Conservation (phyloP, 2,329 filamentous ascomycete genomes). For the Fusarium multiceps region DNA sequence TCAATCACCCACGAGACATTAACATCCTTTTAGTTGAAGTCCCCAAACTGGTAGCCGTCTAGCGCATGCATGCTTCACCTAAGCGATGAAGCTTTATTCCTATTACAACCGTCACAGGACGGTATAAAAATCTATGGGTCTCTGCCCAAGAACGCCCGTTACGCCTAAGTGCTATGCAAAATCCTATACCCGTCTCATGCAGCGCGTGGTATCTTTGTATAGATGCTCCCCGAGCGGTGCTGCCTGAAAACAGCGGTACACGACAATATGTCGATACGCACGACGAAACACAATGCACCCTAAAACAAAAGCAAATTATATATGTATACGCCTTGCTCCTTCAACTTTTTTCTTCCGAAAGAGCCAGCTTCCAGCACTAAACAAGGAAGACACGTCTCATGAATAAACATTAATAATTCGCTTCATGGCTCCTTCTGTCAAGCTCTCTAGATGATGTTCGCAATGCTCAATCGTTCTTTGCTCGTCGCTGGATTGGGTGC, state of each 20-base stretch:
- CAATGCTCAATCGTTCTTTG: slow-evolving; percentile 55
- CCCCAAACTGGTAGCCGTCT: slow-evolving; percentile 11
- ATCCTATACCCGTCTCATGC: slow-evolving; percentile 31
- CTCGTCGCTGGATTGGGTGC: slow-evolving; percentile 26
- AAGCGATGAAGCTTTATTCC: slow-evolving; percentile 23
- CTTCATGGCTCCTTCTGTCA: slow-evolving; percentile 7
- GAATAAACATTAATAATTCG: slow-evolving; percentile 42
- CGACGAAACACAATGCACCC: slow-evolving; percentile 19
- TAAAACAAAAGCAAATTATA: slow-evolving; percentile 15
- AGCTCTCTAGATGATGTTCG: slow-evolving; percentile 56
- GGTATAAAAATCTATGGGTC: slow-evolving; percentile 32
- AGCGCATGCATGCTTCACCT: slow-evolving; percentile 8
- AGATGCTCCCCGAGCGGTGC: slow-evolving; percentile 7
- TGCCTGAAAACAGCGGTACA: slow-evolving; percentile 18
- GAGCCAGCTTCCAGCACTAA: slow-evolving; percentile 27
- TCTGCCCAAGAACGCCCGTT: slow-evolving; percentile 35
- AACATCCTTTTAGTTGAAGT: neutral
- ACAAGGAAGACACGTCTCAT: slow-evolving; percentile 16
- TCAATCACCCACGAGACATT: neutral
- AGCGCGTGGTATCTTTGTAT: slow-evolving; percentile 33
- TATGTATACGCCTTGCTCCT: slow-evolving; percentile 25
- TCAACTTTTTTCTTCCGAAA: slow-evolving; percentile 21
- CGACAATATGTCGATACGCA: slow-evolving; percentile 20
- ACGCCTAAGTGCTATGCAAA: slow-evolving; percentile 36
- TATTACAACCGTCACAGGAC: slow-evolving; percentile 27